Evolutionary conservation across 768 basidiomycete species (phyloP).

Genomic region (Suillus lakei): DNA sequence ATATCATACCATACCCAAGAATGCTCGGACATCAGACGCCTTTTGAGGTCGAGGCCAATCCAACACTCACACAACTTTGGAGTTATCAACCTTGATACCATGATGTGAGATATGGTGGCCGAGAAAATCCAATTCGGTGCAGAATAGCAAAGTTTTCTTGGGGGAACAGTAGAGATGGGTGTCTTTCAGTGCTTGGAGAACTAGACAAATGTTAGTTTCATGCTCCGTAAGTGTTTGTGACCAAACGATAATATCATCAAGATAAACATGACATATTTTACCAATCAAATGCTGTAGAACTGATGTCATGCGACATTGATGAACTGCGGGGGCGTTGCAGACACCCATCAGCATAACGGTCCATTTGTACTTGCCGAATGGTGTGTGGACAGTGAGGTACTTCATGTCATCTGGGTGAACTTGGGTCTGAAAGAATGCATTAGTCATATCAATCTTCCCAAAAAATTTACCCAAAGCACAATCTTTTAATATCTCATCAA

Average conservation of each 20-base stretch:
- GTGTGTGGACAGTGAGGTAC: constrained; percentile 44
- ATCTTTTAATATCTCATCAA: constrained; percentile 23
- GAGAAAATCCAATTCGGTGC: no score
- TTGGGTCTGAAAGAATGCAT: constrained; percentile 13
- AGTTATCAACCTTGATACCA: no score
- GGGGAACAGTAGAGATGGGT: no score
- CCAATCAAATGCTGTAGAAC: constrained; percentile 42
- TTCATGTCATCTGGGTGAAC: constrained; percentile 22
- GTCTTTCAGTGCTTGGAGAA: no score
- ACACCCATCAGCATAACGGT: constrained; percentile 26
- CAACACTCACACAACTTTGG: no score
- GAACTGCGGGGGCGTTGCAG: constrained; percentile 27
- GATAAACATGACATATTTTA: constrained; percentile 28
- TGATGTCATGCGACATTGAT: constrained; percentile 38
- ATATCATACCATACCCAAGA: no score
- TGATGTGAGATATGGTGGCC: no score
- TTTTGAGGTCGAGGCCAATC: no score
- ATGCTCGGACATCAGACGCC: no score
- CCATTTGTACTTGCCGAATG: constrained; percentile 26
- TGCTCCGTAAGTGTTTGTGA: constrained; percentile 43
- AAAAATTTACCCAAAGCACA: background rate
- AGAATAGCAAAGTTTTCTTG: no score
- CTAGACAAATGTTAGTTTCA: no score
- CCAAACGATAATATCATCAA: constrained; percentile 37
- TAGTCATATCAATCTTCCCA: constrained; percentile 8